phyloP scores from a whole-genome alignment of 2,329 filamentous ascomycete genomes.

The Trichoderma sp. region DNA sequence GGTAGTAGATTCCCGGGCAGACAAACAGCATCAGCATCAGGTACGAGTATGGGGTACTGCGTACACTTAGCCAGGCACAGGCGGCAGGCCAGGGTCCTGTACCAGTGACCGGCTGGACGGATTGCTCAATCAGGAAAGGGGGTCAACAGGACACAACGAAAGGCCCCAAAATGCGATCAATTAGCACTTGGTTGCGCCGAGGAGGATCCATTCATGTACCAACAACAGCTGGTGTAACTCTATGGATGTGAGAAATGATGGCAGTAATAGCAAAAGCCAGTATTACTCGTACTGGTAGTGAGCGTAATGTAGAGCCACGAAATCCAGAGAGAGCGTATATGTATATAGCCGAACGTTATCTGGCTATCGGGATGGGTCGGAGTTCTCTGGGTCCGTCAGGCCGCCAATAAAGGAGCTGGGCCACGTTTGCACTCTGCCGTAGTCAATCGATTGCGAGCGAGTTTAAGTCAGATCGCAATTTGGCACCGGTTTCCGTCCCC shows the following conservation, averaged over 20 bases:
- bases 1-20: background rate
- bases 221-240: background rate
- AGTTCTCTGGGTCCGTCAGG: background rate
- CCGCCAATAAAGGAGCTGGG: constrained; percentile 1
- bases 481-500: background rate
- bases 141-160: background rate
- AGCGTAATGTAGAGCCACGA: background rate
- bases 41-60: background rate
- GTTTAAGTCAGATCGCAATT: background rate
- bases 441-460: background rate
- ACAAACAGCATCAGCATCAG: background rate
- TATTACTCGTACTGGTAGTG: background rate
- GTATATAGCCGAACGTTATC: background rate
- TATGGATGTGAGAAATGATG: background rate
- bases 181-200: background rate
- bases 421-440: background rate
- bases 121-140: background rate
- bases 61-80: background rate
- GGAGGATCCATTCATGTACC: background rate
- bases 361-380: background rate
- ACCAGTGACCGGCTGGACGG: background rate
- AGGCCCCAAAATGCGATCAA: background rate
- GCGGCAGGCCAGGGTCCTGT: background rate
- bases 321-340: background rate
- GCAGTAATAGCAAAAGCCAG: background rate